Evolutionary conservation across 192 early-diverging fungal genomes (phyloP).

Genomic region (Geranomyces variabilis): DNA sequence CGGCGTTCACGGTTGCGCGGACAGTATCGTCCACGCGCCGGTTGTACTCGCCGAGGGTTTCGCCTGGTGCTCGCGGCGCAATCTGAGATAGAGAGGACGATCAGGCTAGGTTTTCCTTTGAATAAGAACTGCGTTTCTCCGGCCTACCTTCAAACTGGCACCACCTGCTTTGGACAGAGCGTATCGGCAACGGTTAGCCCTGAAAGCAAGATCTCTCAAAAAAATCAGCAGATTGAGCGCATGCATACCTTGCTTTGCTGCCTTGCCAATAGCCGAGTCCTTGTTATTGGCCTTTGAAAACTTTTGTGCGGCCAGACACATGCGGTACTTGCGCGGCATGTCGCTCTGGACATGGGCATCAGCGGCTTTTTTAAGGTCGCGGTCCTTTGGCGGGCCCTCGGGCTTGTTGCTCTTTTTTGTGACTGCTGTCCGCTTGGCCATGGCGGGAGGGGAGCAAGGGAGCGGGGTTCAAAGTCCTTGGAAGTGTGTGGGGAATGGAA

Average conservation of each 20-base stretch:
- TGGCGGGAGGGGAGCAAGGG: background rate
- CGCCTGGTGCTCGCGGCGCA: background rate
- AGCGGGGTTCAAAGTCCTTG: too few species aligned
- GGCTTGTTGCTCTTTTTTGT: background rate
- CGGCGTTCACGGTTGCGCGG: slow-evolving; percentile 24
- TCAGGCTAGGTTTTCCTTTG: too few species aligned
- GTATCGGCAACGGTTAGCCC: too few species aligned
- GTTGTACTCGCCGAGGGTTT: slow-evolving; percentile 21
- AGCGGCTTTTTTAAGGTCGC: slow-evolving; percentile 12
- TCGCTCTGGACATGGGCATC: slow-evolving; percentile 16
- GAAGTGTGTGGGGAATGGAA: too few species aligned
- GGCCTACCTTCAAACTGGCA: too few species aligned
- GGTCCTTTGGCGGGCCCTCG: slow-evolving; percentile 11
- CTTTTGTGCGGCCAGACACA: slow-evolving; percentile 22
- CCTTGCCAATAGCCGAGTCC: background rate
- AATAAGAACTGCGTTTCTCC: too few species aligned
- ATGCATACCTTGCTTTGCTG: too few species aligned
- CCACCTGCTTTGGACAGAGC: too few species aligned
- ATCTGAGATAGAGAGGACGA: background rate
- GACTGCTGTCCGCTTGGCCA: slow-evolving; percentile 13
- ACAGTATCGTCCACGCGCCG: slow-evolving; percentile 28
- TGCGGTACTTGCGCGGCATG: slow-evolving; percentile 32
- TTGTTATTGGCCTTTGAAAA: slow-evolving; percentile 18
- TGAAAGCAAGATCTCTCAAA: too few species aligned
- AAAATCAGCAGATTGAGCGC: too few species aligned